phyloP scores from a whole-genome alignment of 441 rosid genomes.

The Flueggea neowawraea region DNA sequence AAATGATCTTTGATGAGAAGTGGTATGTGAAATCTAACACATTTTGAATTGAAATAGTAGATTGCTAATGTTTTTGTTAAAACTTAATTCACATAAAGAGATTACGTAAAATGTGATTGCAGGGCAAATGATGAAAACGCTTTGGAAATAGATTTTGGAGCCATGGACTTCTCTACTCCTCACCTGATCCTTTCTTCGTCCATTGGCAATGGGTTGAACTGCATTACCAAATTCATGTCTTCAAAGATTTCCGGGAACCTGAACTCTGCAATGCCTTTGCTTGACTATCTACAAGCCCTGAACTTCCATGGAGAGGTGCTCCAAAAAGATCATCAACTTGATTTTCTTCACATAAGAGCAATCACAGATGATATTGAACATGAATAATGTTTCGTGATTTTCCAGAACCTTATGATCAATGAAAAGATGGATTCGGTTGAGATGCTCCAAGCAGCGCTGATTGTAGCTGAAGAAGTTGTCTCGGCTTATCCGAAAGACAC shows the following conservation, averaged over 20 bases:
- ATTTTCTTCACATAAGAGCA: neutral
- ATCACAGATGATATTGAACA: neutral
- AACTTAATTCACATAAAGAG: too few relatives aligned
- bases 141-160: slow-evolving; percentile 79
- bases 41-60: too few relatives aligned
- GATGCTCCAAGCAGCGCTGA: slow-evolving; percentile 60
- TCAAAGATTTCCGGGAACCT: slow-evolving; percentile 41
- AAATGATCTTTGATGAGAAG: slow-evolving; percentile 58
- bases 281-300: slow-evolving; percentile 59
- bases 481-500: slow-evolving; percentile 52
- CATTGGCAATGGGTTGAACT: slow-evolving; percentile 69
- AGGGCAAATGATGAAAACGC: slow-evolving; percentile 85
- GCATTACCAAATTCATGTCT: slow-evolving; percentile 63
- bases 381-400: neutral
- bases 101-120: slow-evolving; percentile 10
- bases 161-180: slow-evolving; percentile 64
- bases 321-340: neutral
- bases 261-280: slow-evolving; percentile 30
- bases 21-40: slow-evolving; percentile 39
- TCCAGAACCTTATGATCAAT: slow-evolving; percentile 75
- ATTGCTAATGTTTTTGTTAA: too few relatives aligned
- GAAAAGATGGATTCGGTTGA: slow-evolving; percentile 48
- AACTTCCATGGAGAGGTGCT: slow-evolving; percentile 78
- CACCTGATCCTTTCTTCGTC: slow-evolving; percentile 66
- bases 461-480: slow-evolving; percentile 40